These are phyloP conservation scores for Iris pallida DNA, from an alignment of 116 monocot species.

Conservation along the genomic window DNA sequence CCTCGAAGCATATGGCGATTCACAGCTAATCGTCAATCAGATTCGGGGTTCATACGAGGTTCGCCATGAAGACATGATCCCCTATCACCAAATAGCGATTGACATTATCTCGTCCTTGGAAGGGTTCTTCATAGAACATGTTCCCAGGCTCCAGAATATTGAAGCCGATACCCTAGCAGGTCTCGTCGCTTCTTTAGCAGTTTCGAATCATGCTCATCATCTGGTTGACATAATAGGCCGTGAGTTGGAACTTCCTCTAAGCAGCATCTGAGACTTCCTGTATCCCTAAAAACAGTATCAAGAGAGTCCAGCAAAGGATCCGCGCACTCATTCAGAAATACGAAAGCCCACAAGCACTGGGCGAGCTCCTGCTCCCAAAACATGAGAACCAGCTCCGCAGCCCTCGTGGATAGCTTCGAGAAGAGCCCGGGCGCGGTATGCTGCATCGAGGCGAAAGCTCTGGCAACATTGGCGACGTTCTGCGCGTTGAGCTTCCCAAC, in stretches of 20 bases:
- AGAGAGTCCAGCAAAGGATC: conserved; percentile 60
- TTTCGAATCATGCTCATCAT: too few species aligned
- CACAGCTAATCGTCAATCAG: too few species aligned
- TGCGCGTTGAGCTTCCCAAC: conserved; percentile 82
- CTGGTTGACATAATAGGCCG: too few species aligned
- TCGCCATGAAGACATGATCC: too few species aligned
- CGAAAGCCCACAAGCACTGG: conserved; percentile 91
- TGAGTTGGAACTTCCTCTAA: conserved; percentile 12
- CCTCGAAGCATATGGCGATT: too few species aligned
- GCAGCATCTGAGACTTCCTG: conserved; percentile 5
- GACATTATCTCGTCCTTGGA: too few species aligned
- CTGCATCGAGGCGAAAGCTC: conserved; percentile 89
- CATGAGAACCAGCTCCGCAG: conserved; percentile 47
- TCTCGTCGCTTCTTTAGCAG: too few species aligned
- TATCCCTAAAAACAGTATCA: conserved; percentile 46
- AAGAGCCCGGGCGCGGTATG: conserved; percentile 80
- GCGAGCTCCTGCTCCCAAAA: conserved; percentile 85
- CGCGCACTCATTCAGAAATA: conserved; percentile 66
- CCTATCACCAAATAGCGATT: too few species aligned
- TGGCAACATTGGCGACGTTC: conserved; percentile 90
- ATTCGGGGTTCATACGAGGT: too few species aligned
- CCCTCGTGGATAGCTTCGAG: conserved; percentile 43
- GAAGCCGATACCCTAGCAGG: too few species aligned
- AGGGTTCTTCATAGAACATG: too few species aligned
- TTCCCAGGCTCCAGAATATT: too few species aligned